Evolutionary conservation across 129 eudicot genomes (phyloP), one percentile per base, ranked within the genome.

Genomic region (Ambrosia artemisiifolia): DNA sequence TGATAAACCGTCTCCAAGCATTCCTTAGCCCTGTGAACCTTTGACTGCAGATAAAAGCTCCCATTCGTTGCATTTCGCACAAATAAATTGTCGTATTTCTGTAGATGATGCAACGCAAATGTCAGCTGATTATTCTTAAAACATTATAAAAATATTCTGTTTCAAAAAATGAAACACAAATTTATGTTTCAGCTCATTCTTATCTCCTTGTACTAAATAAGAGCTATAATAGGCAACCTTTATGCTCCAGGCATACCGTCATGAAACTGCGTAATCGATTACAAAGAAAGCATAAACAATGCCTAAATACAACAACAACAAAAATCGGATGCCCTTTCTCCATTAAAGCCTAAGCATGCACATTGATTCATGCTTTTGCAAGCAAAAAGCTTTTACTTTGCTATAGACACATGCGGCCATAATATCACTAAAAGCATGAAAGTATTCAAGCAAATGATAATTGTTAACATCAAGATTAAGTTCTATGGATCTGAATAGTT

Each of bases 1-100:
- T 79, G 65, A 74, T 86, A 78, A 44, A 82, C 71, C 1, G 83
- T 28, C 70, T 92, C 98, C 74, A 92, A 77, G 63, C 96, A 78
- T 67, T 89, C 98, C 76, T 92, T 92, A 3, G 96, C 96, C 69
- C 91, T 65, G 42, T 83, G 91, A 70, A 92, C 98, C 79, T 92
- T 92, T 3, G 96, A 88, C 36, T 92, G 98, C 63, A 92, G 83
- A 65, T 92, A 89, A 46, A 92, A 92, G 70, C 95, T 92, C 67
- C 96, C 98, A 19, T 65, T 86, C 75, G 84, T 85, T 3, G 87
- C 87, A 47, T 92, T 92, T 19, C 79, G 72, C 73, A 87, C 90
- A 64, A 92, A 92, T 65, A 89, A 60, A 28, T 30, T 81, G 42
- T 87, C 85, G n/a, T 86, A 89, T 70, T 80, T 92, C 98, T 89